These are phyloP conservation scores for Mortierella sp. DNA, from an alignment of 371 early-diverging fungal genomes.

Conservation along the genomic window DNA sequence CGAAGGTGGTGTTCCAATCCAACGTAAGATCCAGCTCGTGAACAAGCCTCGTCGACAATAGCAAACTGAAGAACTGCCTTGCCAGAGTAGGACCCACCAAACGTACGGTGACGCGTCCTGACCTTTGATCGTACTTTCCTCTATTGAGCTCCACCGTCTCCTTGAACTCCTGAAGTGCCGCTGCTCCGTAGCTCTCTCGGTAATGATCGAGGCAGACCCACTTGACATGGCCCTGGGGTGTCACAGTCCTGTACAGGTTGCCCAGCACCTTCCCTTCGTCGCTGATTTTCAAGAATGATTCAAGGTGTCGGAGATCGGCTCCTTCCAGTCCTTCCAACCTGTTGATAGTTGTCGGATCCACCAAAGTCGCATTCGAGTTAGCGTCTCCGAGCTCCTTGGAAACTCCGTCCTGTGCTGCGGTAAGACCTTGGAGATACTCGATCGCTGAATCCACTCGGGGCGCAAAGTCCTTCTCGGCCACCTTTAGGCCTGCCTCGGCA, in stretches of 20 bases:
- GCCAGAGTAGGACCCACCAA: neutral
- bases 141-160: neutral
- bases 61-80: neutral
- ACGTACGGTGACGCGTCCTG: neutral
- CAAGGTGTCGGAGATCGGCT: conserved; percentile 6
- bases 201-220: conserved; percentile 18
- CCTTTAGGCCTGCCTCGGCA: neutral
- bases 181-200: neutral
- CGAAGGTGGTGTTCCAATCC: neutral
- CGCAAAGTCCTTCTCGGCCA: neutral
- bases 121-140: neutral
- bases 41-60: neutral
- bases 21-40: neutral
- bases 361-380: neutral
- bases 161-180: neutral
- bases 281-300: neutral
- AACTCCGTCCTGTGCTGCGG: neutral
- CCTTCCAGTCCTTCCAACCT: neutral
- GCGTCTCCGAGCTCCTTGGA: too few species aligned
- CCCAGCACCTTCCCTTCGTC: neutral
- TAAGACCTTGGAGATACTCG: neutral
- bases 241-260: conserved; percentile 5
- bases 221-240: conserved; percentile 8
- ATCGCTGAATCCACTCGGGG: neutral
- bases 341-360: too few species aligned